A percentile compares a stretch with the other conserved stretches of the same genome.
Conservation (phyloP, 345 rosid species). For the Aquilaria malaccensis region DNA sequence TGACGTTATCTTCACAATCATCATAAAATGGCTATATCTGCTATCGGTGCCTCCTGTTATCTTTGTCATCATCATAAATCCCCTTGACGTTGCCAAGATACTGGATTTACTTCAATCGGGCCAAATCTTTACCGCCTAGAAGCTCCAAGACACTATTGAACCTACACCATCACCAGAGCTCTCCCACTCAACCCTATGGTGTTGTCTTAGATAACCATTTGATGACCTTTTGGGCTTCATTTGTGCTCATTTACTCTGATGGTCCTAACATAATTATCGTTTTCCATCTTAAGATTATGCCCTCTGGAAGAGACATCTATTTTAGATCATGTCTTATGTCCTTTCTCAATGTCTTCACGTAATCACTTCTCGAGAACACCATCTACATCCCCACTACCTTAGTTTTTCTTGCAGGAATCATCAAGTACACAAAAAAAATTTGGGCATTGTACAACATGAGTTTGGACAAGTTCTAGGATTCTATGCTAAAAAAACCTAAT, state of each 20-base stretch:
- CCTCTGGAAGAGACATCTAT: conserved; percentile 53
- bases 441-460: conserved; percentile 48
- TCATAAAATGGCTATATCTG: too few relatives aligned
- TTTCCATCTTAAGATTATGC: conserved; percentile 52
- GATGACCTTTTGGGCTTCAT: conserved; percentile 66
- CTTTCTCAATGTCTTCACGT: conserved; percentile 35
- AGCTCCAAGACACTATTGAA: too few relatives aligned
- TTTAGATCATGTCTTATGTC: conserved; percentile 38
- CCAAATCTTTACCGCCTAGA: conserved; percentile 41
- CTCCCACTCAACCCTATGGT: too few relatives aligned
- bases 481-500: conserved; percentile 48
- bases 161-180: background rate
- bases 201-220: conserved; percentile 16
- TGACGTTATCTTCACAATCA: too few relatives aligned
- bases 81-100: too few relatives aligned
- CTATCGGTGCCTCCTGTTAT: too few relatives aligned
- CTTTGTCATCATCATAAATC: too few relatives aligned
- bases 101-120: conserved; percentile 11
- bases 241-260: conserved; percentile 54
- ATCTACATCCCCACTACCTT: conserved; percentile 26
- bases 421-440: conserved; percentile 57
- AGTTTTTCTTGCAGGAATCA: conserved; percentile 41
- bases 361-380: conserved; percentile 20
- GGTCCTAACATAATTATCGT: conserved; percentile 67
- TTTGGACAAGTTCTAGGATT: conserved; percentile 46